Evolutionary conservation across 768 basidiomycete genomes (phyloP).

Genomic region (Suillus subluteus): DNA sequence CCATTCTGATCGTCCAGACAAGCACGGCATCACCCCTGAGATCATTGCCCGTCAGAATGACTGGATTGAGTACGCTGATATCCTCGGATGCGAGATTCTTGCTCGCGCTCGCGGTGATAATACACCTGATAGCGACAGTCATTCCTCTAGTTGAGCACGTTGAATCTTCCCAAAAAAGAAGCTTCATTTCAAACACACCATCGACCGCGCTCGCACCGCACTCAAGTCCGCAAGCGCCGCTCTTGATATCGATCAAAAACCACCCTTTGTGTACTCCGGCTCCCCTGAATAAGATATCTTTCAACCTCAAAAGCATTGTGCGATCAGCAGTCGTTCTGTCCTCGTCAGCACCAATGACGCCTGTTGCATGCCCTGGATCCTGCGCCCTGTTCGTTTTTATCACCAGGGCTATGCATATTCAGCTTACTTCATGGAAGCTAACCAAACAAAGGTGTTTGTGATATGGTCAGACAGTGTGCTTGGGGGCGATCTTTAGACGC

Average conservation of each 20-base stretch:
- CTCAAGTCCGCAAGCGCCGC: constrained; percentile 39
- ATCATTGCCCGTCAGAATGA: constrained; percentile 80
- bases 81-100: constrained; percentile 68
- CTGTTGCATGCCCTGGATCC: no score
- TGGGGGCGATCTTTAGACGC: no score
- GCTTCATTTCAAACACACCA: constrained; percentile 75
- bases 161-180: constrained; percentile 43
- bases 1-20: constrained; percentile 79
- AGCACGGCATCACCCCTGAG: constrained; percentile 89
- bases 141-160: constrained; percentile 31
- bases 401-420: no score
- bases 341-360: no score
- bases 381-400: no score
- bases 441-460: no score
- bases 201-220: constrained; percentile 71
- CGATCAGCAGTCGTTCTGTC: no score
- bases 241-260: constrained; percentile 31
- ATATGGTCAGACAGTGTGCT: no score
- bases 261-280: constrained; percentile 14
- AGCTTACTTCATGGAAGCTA: no score
- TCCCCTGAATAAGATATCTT: constrained; percentile 21
- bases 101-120: constrained; percentile 53
- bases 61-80: constrained; percentile 75
- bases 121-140: constrained; percentile 23
- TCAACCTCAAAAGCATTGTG: neutral